Base-by-base conservation (phyloP, 1,284 basidiomycete genomes). In the Cystobasidium sp. region DNA sequence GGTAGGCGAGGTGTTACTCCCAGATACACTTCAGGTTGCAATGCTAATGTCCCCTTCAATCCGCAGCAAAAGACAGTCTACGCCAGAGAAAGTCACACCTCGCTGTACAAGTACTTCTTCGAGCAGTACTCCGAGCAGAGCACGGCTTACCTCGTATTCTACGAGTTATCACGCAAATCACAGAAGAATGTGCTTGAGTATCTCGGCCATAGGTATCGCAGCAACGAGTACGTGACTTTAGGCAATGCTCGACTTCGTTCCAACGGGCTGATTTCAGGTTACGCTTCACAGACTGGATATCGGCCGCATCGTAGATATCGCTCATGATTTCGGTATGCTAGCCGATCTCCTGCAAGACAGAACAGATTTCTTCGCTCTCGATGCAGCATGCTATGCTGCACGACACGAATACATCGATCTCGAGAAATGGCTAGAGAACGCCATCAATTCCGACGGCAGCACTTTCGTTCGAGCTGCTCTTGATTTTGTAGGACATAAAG, bases 71-170 rank as follows among this genome's bases (percentile, higher is more conserved):
- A 63, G 43, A 43, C 44, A 8, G 61, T 47, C 6, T 63, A 43
- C 46, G 31, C 47, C 61, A 84, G 88, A 44, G 92, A 94, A 78
- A 92, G 98, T 82, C 89, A 92, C 18, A 88, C 90, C 67, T 91
- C 91, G 80, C 86, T 99, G 37, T 85, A 98, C 64, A 87, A 89
- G 56, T 91, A 95, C 88, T 98, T 99, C 85, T 86, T 99, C 61
- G 89, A 88, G 22, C 91, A 24, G 5, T 66, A 66, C 22, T 16
- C 41, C 12, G 64, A 66, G 37, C 49, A 52, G n/a, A 56, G 53
- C 7, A 94, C 94, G 78, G 92, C 96, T 79, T 92, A 96, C 78
- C 88, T 99, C 24, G 95, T 98, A 73, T 98, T 99, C 84, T 93
- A 96, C 88, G 88, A 93, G 73, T 89, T 99, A 75, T 96, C 92